phyloP scores from a whole-genome alignment of 257 asterid genomes.

The Rhazya stricta region DNA sequence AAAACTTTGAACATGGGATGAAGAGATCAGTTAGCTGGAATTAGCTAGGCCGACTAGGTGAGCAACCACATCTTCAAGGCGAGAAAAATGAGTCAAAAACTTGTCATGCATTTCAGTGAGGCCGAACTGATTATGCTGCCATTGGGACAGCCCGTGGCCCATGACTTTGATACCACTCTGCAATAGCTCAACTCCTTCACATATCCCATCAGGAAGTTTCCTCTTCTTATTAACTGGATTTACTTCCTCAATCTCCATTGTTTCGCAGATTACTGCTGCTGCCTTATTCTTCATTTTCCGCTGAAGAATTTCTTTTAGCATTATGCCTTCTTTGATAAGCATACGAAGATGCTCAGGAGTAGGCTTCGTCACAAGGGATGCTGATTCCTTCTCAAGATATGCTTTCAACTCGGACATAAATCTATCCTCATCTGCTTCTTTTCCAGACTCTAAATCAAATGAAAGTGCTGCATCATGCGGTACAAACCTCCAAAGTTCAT shows the following conservation, averaged over 20 bases:
- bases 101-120: conserved; percentile 46
- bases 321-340: conserved; percentile 56
- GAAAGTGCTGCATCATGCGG: conserved; percentile 91
- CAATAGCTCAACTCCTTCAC: conserved; percentile 70
- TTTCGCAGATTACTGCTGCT: conserved; percentile 28
- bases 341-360: conserved; percentile 31
- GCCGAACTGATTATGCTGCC: conserved; percentile 53
- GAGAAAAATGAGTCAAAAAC: conserved; percentile 55
- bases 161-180: conserved; percentile 73
- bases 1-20: background rate
- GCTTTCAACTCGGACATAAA: conserved; percentile 80
- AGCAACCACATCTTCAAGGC: conserved; percentile 65
- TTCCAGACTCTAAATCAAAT: conserved; percentile 65
- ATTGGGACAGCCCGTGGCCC: conserved; percentile 68
- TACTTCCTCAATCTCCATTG: conserved; percentile 66
- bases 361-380: conserved; percentile 32
- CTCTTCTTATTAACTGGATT: conserved; percentile 59
- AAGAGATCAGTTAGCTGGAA: conserved; percentile 24
- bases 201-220: conserved; percentile 71
- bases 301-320: conserved; percentile 35
- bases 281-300: conserved; percentile 19
- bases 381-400: conserved; percentile 75
- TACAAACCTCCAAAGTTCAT: conserved; percentile 80
- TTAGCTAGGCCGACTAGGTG: conserved; percentile 60
- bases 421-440: conserved; percentile 60